Percentiles rank a stretch among this genome's conserved stretches.
phyloP scores from a whole-genome alignment of 139 green algal species.

The Coelastrella sp. region DNA sequence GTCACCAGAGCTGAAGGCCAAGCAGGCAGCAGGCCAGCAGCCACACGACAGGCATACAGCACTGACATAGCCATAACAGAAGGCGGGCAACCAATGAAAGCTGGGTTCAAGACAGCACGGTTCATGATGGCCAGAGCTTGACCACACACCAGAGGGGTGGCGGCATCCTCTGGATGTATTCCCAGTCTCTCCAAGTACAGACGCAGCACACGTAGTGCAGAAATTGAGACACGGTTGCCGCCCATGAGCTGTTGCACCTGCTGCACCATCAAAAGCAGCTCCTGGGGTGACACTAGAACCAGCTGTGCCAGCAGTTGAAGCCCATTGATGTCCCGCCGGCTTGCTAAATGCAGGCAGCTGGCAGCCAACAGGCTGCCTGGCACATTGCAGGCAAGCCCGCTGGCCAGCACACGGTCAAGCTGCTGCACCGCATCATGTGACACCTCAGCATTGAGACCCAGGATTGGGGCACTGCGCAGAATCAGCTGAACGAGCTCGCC shows the following conservation, averaged over 20 bases:
- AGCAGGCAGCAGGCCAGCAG: slow-evolving; percentile 19
- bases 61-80: slow-evolving; percentile 68
- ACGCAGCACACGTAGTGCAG: slow-evolving; percentile 57
- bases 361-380: slow-evolving; percentile 48
- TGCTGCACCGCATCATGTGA: slow-evolving; percentile 69
- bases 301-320: neutral
- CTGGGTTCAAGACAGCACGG: neutral
- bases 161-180: neutral
- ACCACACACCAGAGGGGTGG: neutral
- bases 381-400: neutral
- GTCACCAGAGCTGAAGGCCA: slow-evolving; percentile 43
- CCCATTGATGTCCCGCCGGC: neutral
- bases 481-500: slow-evolving; percentile 29
- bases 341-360: slow-evolving; percentile 52
- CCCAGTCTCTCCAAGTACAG: slow-evolving; percentile 68
- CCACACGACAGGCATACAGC: slow-evolving; percentile 59
- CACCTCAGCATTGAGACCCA: slow-evolving; percentile 51
- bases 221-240: slow-evolving; percentile 54
- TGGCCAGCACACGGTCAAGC: slow-evolving; percentile 64
- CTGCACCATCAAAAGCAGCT: neutral
- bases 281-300: slow-evolving; percentile 5
- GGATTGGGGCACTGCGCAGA: slow-evolving; percentile 30
- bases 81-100: slow-evolving; percentile 75
- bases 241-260: slow-evolving; percentile 33
- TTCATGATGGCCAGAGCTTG: neutral